These are phyloP conservation scores for Hamamelis virginiana DNA, from an alignment of 164 flowering plant genomes.

Conservation along the genomic window DNA sequence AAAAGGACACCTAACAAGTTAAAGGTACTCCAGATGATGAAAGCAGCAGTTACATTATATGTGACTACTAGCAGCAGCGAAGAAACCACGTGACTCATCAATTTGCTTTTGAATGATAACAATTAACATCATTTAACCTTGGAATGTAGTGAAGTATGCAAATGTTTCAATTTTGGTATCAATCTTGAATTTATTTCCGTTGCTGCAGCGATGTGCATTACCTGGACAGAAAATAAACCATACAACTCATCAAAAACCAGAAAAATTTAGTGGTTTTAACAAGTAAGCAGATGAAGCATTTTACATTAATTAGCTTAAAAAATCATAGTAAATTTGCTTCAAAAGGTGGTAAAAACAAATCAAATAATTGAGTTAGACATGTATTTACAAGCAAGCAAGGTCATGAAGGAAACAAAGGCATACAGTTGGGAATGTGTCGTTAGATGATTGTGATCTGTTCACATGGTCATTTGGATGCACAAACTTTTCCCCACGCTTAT, in stretches of 20 bases:
- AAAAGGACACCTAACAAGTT: neutral
- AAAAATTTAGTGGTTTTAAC: conserved; percentile 11
- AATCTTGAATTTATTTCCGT: conserved; percentile 78
- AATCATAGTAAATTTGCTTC: neutral
- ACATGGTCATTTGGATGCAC: conserved; percentile 99
- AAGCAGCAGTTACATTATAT: neutral
- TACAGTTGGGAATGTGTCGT: conserved; percentile 99
- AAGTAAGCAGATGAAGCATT: neutral
- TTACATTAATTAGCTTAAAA: neutral
- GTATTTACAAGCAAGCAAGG: neutral
- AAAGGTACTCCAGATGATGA: neutral
- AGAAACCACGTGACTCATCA: neutral
- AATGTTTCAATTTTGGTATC: conserved; percentile 73
- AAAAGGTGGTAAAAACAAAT: neutral
- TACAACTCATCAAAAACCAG: conserved; percentile 1
- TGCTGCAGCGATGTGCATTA: conserved; percentile 98
- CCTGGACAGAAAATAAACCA: conserved; percentile 48
- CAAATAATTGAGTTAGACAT: too few relatives aligned
- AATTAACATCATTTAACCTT: conserved; percentile 46
- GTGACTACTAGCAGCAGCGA: neutral
- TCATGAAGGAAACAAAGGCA: conserved; percentile 20
- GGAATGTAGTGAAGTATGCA: conserved; percentile 65
- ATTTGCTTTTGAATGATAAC: neutral
- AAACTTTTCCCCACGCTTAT: conserved; percentile 84
- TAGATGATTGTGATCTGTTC: conserved; percentile 94